Conservation (phyloP, 768 basidiomycete genomes). For the Pleurotus tuoliensis region DNA sequence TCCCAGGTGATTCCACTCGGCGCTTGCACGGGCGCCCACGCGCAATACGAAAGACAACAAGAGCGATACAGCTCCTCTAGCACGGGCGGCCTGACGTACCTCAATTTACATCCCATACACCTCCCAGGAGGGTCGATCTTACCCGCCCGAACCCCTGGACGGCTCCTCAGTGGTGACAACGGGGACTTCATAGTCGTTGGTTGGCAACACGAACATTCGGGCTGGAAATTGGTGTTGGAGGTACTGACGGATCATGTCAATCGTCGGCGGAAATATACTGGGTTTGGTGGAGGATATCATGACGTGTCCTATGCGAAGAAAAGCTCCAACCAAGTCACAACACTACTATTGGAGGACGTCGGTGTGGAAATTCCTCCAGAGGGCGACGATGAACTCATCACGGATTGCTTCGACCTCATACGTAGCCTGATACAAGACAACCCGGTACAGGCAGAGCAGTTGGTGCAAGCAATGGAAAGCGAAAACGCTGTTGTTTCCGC, state of each 20-base stretch:
- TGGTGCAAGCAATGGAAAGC: conserved; percentile 66
- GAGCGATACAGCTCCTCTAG: conserved; percentile 54
- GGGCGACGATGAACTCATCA: conserved; percentile 63
- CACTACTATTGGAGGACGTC: conserved; percentile 59
- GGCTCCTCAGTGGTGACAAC: conserved; percentile 67
- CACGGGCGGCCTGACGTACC: conserved; percentile 51
- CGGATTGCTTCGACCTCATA: conserved; percentile 75
- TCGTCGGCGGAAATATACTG: conserved; percentile 40
- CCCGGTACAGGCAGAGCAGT: conserved; percentile 53
- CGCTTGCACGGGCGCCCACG: conserved; percentile 62
- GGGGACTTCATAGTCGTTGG: conserved; percentile 66
- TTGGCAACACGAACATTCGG: conserved; percentile 82
- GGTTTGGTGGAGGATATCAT: conserved; percentile 38
- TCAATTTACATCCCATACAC: conserved; percentile 61
- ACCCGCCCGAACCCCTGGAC: conserved; percentile 62
- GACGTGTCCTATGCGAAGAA: conserved; percentile 53
- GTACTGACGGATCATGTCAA: conserved; percentile 74
- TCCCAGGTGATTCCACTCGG: conserved; percentile 68
- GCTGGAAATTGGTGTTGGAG: conserved; percentile 85
- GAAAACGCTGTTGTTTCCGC: conserved; percentile 50
- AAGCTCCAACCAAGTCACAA: conserved; percentile 31
- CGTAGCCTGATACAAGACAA: conserved; percentile 74
- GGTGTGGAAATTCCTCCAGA: conserved; percentile 65
- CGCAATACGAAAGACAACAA: conserved; percentile 66
- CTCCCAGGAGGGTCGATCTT: conserved; percentile 77